These are phyloP conservation scores for Scenedesmus sp. DNA, from an alignment of 163 green algal genomes.

Conservation along the genomic window DNA sequence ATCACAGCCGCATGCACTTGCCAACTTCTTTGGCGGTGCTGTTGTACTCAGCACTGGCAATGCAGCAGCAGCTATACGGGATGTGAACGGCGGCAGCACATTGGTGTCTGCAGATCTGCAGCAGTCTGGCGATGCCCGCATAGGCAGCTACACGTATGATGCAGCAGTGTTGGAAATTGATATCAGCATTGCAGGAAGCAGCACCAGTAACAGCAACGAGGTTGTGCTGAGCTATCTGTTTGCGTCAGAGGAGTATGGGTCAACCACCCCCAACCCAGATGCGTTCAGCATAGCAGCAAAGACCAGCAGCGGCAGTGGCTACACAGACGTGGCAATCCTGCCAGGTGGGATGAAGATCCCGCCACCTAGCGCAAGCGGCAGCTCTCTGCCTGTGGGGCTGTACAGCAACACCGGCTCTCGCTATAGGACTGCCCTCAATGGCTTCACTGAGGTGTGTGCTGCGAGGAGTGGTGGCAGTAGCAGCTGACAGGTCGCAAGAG, in stretches of 20 bases:
- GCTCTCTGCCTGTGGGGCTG: not conserved
- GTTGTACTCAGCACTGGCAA: conserved; percentile 54
- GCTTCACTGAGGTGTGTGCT: conserved; percentile 46
- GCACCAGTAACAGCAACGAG: conserved; percentile 25
- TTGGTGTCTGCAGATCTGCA: conserved; percentile 31
- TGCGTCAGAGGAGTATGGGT: conserved; percentile 46
- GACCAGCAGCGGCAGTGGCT: not conserved
- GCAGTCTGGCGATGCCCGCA: not conserved
- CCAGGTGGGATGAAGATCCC: conserved; percentile 30
- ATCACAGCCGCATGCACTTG: conserved; percentile 16
- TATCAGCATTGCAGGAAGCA: conserved; percentile 29
- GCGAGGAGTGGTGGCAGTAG: not conserved
- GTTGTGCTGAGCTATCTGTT: conserved; percentile 48
- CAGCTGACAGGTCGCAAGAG: not conserved
- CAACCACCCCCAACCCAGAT: conserved; percentile 21
- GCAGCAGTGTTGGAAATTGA: conserved; percentile 51
- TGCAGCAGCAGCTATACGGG: not conserved
- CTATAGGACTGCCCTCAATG: conserved; percentile 27
- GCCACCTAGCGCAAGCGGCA: not conserved
- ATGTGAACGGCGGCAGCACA: not conserved
- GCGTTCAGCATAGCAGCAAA: not conserved
- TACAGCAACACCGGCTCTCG: conserved; percentile 26
- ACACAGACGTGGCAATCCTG: conserved; percentile 20
- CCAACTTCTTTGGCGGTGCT: not conserved
- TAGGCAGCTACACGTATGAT: conserved; percentile 23